Evolutionary conservation across 257 asterid genomes (phyloP).

Genomic region (Gentiana dahurica): DNA sequence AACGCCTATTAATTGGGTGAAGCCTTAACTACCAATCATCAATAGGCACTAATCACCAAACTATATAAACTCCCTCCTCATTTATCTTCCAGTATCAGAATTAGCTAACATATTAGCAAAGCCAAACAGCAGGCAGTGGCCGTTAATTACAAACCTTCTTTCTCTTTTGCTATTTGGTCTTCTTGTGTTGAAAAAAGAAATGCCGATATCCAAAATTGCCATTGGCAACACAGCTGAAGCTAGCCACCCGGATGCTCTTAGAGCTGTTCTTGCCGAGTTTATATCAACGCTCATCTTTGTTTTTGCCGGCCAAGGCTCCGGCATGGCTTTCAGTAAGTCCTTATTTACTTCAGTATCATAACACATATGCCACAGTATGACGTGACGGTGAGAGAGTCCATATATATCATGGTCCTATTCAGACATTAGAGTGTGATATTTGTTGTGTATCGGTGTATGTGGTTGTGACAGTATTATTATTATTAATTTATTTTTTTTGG

Average conservation of each 20-base stretch:
- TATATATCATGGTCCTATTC: no score
- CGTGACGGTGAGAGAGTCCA: no score
- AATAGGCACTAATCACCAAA: neutral
- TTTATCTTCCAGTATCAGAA: neutral
- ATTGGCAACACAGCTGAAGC: conserved; percentile 58
- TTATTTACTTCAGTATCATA: no score
- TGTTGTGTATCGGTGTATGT: neutral
- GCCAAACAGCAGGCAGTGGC: no score
- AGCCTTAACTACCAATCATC: neutral
- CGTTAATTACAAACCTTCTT: no score
- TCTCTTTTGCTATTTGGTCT: no score
- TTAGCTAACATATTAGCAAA: no score
- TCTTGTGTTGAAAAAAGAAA: conserved; percentile 3
- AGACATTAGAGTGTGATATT: no score
- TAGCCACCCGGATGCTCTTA: conserved; percentile 55
- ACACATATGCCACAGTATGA: no score
- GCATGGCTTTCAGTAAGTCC: conserved; percentile 71
- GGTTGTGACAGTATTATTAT: no score
- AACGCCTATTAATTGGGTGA: no score
- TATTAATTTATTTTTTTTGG: neutral
- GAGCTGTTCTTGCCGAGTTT: conserved; percentile 76
- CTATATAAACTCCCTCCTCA: conserved; percentile 5
- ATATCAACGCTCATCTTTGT: conserved; percentile 72
- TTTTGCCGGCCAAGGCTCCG: conserved; percentile 79
- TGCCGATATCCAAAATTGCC: conserved; percentile 57